Evolutionary conservation across 2,329 filamentous ascomycete genomes (phyloP).

Genomic region (Aspergillus piperis): DNA sequence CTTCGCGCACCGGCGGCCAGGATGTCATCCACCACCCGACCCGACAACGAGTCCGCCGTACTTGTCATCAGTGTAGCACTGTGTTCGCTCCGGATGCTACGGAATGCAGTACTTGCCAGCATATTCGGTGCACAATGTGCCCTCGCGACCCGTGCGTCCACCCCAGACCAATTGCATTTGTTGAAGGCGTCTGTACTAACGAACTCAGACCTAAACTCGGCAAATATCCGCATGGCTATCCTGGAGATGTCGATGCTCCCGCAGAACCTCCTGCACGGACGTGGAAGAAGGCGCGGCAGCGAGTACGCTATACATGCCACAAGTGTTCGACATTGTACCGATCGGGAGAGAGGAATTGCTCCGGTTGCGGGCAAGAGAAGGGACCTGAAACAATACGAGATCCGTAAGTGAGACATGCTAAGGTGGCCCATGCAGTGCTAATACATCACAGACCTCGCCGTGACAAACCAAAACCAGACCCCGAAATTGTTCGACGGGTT

Average conservation of each 20-base stretch:
- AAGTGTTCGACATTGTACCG: conserved; percentile 38
- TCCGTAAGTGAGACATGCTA: conserved; percentile 36
- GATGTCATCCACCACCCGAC: conserved; percentile 72
- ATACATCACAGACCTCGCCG: conserved; percentile 40
- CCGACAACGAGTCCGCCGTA: conserved; percentile 71
- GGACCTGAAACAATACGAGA: conserved; percentile 44
- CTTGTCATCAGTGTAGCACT: conserved; percentile 72
- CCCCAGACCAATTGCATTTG: not conserved
- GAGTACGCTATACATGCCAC: conserved; percentile 47
- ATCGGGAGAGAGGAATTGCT: conserved; percentile 36
- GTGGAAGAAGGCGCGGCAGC: conserved; percentile 39
- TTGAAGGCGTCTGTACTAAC: conserved; percentile 6
- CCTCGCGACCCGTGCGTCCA: conserved; percentile 73
- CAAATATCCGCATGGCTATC: conserved; percentile 49
- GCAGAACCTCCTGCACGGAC: conserved; percentile 37
- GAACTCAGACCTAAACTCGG: conserved; percentile 38
- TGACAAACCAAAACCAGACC: conserved; percentile 41
- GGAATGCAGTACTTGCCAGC: conserved; percentile 68
- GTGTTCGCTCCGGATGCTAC: conserved; percentile 63
- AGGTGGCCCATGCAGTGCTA: conserved; percentile 2
- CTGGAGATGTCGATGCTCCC: conserved; percentile 45
- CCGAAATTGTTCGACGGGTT: conserved; percentile 40
- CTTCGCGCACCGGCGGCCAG: conserved; percentile 66
- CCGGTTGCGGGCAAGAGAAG: conserved; percentile 44
- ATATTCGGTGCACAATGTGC: conserved; percentile 76